These are phyloP conservation scores for Aspergillus piperis DNA, from an alignment of 2,329 filamentous ascomycete genomes.

Conservation along the genomic window DNA sequence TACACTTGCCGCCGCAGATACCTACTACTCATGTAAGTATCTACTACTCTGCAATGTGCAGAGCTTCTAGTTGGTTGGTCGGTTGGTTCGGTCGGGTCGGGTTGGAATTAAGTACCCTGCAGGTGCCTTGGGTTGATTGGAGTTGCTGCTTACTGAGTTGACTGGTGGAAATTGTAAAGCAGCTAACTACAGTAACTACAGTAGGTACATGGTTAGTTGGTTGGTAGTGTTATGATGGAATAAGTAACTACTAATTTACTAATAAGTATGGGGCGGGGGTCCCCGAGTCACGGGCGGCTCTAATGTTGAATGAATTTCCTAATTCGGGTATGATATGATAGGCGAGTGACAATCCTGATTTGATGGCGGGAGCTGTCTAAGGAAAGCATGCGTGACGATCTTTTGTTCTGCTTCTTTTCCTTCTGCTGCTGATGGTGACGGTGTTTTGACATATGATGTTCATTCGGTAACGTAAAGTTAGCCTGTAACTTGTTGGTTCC, in stretches of 20 bases:
- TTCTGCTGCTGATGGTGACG: neutral
- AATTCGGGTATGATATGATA: neutral
- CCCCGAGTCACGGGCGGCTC: neutral
- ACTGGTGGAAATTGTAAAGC: no score
- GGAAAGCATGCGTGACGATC: neutral
- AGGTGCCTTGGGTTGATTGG: neutral
- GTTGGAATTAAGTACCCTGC: neutral
- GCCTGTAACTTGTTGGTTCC: neutral
- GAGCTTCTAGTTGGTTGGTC: neutral
- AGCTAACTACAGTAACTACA: no score
- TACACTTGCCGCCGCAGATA: neutral
- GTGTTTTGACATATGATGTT: neutral
- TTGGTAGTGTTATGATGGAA: no score
- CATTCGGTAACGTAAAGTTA: neutral
- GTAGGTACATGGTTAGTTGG: no score
- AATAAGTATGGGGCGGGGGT: no score
- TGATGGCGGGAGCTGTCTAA: neutral
- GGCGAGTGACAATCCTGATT: neutral
- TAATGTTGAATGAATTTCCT: neutral
- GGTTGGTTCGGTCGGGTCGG: neutral
- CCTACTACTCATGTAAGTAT: neutral
- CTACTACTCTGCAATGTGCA: no score
- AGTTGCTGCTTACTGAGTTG: neutral
- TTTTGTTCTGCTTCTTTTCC: neutral
- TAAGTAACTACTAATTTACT: no score